Conservation (phyloP, 495 filamentous ascomycete species). For the Clohesyomyces aquaticus region DNA sequence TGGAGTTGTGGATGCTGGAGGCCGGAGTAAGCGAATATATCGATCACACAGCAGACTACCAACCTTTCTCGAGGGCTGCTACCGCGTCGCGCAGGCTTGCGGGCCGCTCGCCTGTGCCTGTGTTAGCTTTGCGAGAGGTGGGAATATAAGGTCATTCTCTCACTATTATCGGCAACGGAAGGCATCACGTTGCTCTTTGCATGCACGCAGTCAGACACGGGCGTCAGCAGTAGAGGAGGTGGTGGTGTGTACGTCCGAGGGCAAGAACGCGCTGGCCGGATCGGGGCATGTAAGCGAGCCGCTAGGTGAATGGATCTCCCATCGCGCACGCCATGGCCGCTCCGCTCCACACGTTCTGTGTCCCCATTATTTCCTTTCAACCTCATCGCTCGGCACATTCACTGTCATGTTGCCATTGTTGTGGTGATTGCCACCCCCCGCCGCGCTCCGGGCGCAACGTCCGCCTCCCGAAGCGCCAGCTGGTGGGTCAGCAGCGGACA, state of each 20-base stretch:
- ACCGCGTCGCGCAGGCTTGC: slow-evolving; percentile 30
- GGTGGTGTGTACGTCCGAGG: slow-evolving; percentile 12
- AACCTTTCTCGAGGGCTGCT: slow-evolving; percentile 33
- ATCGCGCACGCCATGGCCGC: not conserved
- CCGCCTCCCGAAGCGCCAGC: not conserved
- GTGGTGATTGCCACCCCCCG: slow-evolving; percentile 4
- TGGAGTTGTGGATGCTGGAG: slow-evolving; percentile 37
- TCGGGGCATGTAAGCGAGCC: slow-evolving; percentile 16
- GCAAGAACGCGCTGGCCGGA: too few relatives aligned
- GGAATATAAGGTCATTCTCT: slow-evolving; percentile 20
- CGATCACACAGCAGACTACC: slow-evolving; percentile 13
- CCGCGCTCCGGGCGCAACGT: not conserved
- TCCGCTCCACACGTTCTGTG: slow-evolving; percentile 17
- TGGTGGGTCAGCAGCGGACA: not conserved
- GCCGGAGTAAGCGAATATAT: slow-evolving; percentile 7
- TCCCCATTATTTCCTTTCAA: slow-evolving; percentile 7
- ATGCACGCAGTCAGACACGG: slow-evolving; percentile 31
- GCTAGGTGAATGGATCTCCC: not conserved
- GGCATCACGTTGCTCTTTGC: slow-evolving; percentile 33
- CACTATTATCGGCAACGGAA: slow-evolving; percentile 26
- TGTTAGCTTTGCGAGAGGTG: slow-evolving; percentile 8
- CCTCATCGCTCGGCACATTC: not conserved
- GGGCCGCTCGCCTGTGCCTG: slow-evolving; percentile 23
- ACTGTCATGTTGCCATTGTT: not conserved
- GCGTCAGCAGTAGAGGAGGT: slow-evolving; percentile 27